These are phyloP conservation scores for Dipteronia sinensis DNA, from an alignment of 345 rosid species.

Conservation along the genomic window DNA sequence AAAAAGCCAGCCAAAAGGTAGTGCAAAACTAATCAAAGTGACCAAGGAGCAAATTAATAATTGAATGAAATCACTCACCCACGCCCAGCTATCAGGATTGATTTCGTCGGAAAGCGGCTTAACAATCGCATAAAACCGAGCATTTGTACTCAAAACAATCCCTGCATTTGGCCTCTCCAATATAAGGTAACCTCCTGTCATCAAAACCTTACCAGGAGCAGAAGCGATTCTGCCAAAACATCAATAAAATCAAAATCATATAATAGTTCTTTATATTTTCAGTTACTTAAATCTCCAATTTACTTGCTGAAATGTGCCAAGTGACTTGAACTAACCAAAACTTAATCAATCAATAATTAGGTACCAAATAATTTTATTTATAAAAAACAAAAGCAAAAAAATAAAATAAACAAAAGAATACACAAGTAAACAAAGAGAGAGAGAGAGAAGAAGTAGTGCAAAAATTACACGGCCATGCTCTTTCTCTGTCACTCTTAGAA, in stretches of 20 bases:
- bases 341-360: too few species aligned
- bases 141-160: constrained; percentile 85
- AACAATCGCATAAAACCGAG: constrained; percentile 88
- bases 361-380: too few species aligned
- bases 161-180: constrained; percentile 96
- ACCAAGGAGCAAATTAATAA: background rate
- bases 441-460: background rate
- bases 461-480: constrained; percentile 19
- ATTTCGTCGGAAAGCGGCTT: constrained; percentile 68
- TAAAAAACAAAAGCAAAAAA: too few species aligned
- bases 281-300: background rate
- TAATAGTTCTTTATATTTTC: background rate
- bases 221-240: constrained; percentile 73
- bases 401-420: too few species aligned
- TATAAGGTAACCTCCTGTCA: constrained; percentile 91
- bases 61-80: constrained; percentile 52
- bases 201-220: constrained; percentile 97
- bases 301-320: too few species aligned
- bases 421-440: background rate
- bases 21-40: background rate
- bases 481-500: background rate
- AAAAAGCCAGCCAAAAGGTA: background rate
- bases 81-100: constrained; percentile 81
- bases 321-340: too few species aligned
- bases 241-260: background rate